Evolutionary conservation across 176 grass and related monocot genomes (phyloP).

Genomic region (Musa schizocarpa): DNA sequence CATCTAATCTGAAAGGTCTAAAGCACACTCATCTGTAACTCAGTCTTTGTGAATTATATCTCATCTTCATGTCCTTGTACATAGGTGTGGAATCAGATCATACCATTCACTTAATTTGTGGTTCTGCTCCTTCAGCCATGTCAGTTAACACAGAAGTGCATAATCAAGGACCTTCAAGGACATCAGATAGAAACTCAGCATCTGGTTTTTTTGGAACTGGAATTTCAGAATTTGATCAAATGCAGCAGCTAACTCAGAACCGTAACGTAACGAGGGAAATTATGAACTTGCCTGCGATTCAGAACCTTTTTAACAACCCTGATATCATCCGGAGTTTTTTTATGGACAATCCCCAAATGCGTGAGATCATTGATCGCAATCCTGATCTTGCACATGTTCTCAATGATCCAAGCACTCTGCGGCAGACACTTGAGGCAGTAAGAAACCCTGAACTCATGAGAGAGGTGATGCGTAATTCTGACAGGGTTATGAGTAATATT

Average conservation of each 20-base stretch:
- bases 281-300: slow-evolving; percentile 92
- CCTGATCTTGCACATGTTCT: slow-evolving; percentile 95
- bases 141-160: slow-evolving; percentile 35
- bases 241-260: slow-evolving; percentile 95
- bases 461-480: slow-evolving; percentile 98
- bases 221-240: slow-evolving; percentile 65
- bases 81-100: slow-evolving; percentile 89
- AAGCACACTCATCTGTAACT: too few species aligned
- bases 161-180: slow-evolving; percentile 40
- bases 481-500: slow-evolving; percentile 97
- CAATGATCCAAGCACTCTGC: slow-evolving; percentile 85
- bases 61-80: neutral
- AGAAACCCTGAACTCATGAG: slow-evolving; percentile 98
- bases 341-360: slow-evolving; percentile 97
- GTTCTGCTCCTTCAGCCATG: slow-evolving; percentile 36
- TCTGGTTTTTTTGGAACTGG: slow-evolving; percentile 44
- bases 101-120: slow-evolving; percentile 94
- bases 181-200: slow-evolving; percentile 37
- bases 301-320: slow-evolving; percentile 89
- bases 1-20: too few species aligned
- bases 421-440: slow-evolving; percentile 88
- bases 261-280: slow-evolving; percentile 93
- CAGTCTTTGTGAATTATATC: neutral
- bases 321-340: slow-evolving; percentile 93
- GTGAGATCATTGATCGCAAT: slow-evolving; percentile 84